A percentile compares a stretch with the other conserved stretches of the same genome.
These are phyloP conservation scores for fission yeast (Schizosaccharomyces pombe) DNA, from an alignment of 805 yeast species.

Conservation along the genomic window DNA sequence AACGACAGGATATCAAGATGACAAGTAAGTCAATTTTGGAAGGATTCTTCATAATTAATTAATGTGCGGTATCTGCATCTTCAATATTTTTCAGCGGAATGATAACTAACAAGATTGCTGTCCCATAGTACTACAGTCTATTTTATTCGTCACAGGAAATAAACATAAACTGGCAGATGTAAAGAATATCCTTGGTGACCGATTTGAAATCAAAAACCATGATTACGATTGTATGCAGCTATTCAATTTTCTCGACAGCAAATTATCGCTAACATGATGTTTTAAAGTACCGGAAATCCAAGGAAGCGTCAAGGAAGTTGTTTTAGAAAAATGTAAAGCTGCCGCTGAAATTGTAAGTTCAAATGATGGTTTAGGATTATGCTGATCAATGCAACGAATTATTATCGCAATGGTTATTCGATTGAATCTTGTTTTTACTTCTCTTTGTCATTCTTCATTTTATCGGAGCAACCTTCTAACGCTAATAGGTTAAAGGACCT, in stretches of 20 bases:
- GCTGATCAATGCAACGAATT: too few relatives aligned
- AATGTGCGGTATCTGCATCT: too few relatives aligned
- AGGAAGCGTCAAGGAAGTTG: constrained; percentile 64
- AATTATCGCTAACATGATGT: not conserved
- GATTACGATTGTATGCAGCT: constrained; percentile 30
- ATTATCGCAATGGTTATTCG: too few relatives aligned
- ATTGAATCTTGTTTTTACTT: too few relatives aligned
- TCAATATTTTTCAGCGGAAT: not conserved
- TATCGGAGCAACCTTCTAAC: not conserved
- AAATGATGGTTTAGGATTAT: too few relatives aligned
- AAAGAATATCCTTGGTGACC: constrained; percentile 33
- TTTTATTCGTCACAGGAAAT: constrained; percentile 31
- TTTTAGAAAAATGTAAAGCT: constrained; percentile 50
- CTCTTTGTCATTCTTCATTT: not conserved
- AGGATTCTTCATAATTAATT: too few relatives aligned
- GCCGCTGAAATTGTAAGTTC: constrained; percentile 33
- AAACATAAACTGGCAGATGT: constrained; percentile 74
- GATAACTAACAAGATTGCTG: not conserved
- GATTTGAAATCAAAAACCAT: constrained; percentile 29
- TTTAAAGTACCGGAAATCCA: constrained; percentile 52
- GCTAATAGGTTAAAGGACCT: constrained; percentile 33
- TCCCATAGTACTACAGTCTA: not conserved
- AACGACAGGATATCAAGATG: too few relatives aligned
- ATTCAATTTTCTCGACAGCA: not conserved
- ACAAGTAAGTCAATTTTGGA: too few relatives aligned